Evolutionary conservation across 1,139 yeast genomes (phyloP).

Genomic region (Kodamaea derodonti): DNA sequence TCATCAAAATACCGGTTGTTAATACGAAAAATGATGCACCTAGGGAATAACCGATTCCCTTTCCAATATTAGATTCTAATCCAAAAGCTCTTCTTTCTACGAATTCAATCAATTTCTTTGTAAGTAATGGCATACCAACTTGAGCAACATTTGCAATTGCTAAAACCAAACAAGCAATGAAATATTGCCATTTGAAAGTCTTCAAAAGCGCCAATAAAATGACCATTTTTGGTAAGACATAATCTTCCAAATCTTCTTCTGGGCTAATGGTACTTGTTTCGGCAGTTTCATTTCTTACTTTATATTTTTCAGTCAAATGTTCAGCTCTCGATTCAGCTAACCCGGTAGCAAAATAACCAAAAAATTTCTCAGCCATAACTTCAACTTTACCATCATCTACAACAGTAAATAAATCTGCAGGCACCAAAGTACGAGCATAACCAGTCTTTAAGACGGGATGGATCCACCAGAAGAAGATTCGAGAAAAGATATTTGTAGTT

Average conservation of each 20-base stretch:
- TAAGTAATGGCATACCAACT: slow-evolving; percentile 28
- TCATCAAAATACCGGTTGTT: slow-evolving; percentile 44
- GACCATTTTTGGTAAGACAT: slow-evolving; percentile 12
- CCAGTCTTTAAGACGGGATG: slow-evolving; percentile 45
- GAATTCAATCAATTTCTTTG: slow-evolving; percentile 39
- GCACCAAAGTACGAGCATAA: slow-evolving; percentile 46
- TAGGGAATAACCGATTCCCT: slow-evolving; percentile 31
- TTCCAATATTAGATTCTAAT: slow-evolving; percentile 18
- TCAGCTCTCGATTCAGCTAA: slow-evolving; percentile 17
- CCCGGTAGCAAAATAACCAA: slow-evolving; percentile 18
- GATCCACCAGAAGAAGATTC: slow-evolving; percentile 49
- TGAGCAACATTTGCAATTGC: slow-evolving; percentile 15
- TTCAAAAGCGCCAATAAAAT: slow-evolving; percentile 20
- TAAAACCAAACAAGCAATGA: slow-evolving; percentile 19
- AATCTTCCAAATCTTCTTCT: slow-evolving; percentile 25
- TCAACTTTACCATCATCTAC: slow-evolving; percentile 37
- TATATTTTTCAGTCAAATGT: slow-evolving; percentile 20
- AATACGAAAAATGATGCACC: slow-evolving; percentile 22
- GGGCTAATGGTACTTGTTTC: slow-evolving; percentile 16
- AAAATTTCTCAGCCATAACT: slow-evolving; percentile 29
- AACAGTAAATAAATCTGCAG: slow-evolving; percentile 41
- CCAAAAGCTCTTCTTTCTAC: slow-evolving; percentile 32
- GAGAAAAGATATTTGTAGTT: slow-evolving; percentile 30
- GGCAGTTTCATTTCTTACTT: slow-evolving; percentile 21
- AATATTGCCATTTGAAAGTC: slow-evolving; percentile 28